phyloP scores from a whole-genome alignment of 768 basidiomycete genomes.

The Tephrocybe sp. region DNA sequence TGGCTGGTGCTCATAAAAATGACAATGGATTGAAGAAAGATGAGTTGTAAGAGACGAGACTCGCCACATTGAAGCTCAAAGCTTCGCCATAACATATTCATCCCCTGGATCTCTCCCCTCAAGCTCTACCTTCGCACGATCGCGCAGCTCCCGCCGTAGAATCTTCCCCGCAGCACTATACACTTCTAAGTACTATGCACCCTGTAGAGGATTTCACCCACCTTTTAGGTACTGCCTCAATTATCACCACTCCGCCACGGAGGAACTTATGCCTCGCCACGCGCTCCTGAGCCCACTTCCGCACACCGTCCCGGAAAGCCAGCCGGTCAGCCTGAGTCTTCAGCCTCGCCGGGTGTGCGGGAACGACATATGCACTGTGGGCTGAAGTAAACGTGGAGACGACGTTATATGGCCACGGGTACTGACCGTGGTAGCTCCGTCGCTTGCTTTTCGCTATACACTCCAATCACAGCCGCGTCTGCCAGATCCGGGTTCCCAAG shows the following conservation, averaged over 20 bases:
- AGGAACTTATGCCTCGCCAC: conserved; percentile 78
- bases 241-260: conserved; percentile 70
- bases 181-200: background rate
- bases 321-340: conserved; percentile 34
- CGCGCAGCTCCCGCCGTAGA: conserved; percentile 73
- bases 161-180: conserved; percentile 86
- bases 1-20: no score
- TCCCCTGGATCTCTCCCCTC: conserved; percentile 37
- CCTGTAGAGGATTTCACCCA: background rate
- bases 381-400: background rate
- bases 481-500: conserved; percentile 74
- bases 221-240: conserved; percentile 70
- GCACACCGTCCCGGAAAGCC: conserved; percentile 51
- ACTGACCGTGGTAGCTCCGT: conserved; percentile 79
- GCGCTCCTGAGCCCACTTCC: conserved; percentile 64
- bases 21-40: no score
- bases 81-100: conserved; percentile 30
- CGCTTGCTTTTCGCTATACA: conserved; percentile 62
- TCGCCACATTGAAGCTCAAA: no score
- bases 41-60: no score
- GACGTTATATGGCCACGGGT: background rate
- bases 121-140: conserved; percentile 59
- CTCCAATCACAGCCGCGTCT: conserved; percentile 81
- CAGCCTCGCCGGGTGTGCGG: conserved; percentile 36
- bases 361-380: conserved; percentile 64